Percentiles rank a stretch among this genome's conserved stretches.
These are phyloP conservation scores for Colletotrichum chlorophyti DNA, from an alignment of 2,329 filamentous ascomycete genomes.

Conservation along the genomic window DNA sequence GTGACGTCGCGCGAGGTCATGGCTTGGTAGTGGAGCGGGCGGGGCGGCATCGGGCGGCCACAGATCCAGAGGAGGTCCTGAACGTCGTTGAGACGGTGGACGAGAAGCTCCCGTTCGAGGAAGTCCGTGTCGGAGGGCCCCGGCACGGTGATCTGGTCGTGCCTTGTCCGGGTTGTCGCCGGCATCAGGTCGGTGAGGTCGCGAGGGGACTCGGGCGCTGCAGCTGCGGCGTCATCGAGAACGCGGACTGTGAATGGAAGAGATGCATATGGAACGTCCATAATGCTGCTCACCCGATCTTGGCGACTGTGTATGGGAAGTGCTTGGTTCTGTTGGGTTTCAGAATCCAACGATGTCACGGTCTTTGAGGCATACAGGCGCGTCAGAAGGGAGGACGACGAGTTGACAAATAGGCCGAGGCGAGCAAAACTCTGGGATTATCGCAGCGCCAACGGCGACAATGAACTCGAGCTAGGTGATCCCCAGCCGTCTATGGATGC, in stretches of 20 bases:
- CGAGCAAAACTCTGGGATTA: no score
- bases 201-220: not conserved
- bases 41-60: slow-evolving; percentile 34
- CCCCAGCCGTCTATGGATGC: no score
- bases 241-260: slow-evolving; percentile 25
- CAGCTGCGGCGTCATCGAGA: slow-evolving; percentile 12
- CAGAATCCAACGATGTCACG: no score
- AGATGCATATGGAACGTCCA: no score
- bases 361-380: no score
- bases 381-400: no score
- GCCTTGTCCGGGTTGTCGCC: slow-evolving; percentile 36
- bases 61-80: slow-evolving; percentile 35
- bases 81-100: slow-evolving; percentile 37
- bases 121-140: slow-evolving; percentile 29
- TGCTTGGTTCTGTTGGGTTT: no score
- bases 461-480: no score
- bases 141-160: slow-evolving; percentile 38
- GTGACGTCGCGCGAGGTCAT: slow-evolving; percentile 36
- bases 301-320: no score
- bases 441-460: no score
- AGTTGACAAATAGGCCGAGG: no score
- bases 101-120: slow-evolving; percentile 37
- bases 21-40: slow-evolving; percentile 34
- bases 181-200: slow-evolving; percentile 34
- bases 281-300: no score